Conservation (phyloP, 768 basidiomycete species). For the Tulasnella calospora region DNA sequence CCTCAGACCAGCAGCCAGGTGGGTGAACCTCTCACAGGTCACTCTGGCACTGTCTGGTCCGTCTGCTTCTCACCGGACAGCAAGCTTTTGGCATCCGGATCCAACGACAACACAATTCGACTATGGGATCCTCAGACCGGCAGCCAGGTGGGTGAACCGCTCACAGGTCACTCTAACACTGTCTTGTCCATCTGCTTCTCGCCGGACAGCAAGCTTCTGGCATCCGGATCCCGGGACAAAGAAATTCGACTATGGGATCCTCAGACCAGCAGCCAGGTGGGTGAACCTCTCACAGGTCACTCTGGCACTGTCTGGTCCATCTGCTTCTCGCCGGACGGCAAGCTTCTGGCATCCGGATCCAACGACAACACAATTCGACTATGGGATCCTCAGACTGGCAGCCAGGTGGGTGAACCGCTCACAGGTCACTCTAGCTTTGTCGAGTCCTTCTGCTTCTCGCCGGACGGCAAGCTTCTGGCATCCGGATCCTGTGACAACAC, state of each 20-base stretch:
- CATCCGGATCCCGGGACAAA: slow-evolving; percentile 3
- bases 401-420: slow-evolving; percentile 80
- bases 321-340: slow-evolving; percentile 25
- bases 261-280: slow-evolving; percentile 78
- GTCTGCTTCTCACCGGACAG: slow-evolving; percentile 7
- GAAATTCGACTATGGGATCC: slow-evolving; percentile 75
- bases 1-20: background rate
- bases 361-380: slow-evolving; percentile 41
- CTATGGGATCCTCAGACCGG: slow-evolving; percentile 36
- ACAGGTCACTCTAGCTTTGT: slow-evolving; percentile 86
- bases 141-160: background rate
- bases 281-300: slow-evolving; percentile 86
- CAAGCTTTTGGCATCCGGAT: background rate
- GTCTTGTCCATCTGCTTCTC: background rate
- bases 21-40: background rate
- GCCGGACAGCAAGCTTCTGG: slow-evolving; percentile 8
- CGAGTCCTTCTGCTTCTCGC: slow-evolving; percentile 20
- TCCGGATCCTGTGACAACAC: slow-evolving; percentile 20
- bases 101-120: background rate
- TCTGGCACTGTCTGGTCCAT: slow-evolving; percentile 56
- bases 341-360: slow-evolving; percentile 20
- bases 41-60: background rate
- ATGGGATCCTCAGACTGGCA: slow-evolving; percentile 91
- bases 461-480: slow-evolving; percentile 16
- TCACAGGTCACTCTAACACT: background rate